Evolutionary conservation across 352 stramenopile species (phyloP), one percentile per base, ranked within the genome.

Genomic region (Pythium rhizo-oryzae): DNA sequence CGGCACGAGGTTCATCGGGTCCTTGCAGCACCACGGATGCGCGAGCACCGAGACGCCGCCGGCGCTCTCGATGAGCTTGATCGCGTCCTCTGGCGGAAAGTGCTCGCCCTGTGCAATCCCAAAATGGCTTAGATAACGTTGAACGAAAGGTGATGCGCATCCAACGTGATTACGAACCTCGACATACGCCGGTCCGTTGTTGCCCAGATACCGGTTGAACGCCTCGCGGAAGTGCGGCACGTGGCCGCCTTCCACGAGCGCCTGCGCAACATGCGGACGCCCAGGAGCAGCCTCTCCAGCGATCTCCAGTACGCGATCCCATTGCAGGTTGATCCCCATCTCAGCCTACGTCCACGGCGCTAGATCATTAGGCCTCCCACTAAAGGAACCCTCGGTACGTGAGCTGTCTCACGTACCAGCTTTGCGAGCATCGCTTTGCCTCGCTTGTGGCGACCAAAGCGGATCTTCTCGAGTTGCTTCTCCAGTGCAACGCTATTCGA

Each of bases 11-110:
- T 78, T 82, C 30, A 94, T 78, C 11, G 85, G 85, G 50, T 94
- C 84, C 65, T 94, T 96, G 66, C 84, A 96, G 59, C 85, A 94
- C 87, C 87, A 96, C 21, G 87, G 87, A 56, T 96, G 87, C 0
- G 87, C 87, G n/a, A 96, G 76, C 56, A 96, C 82, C 0, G 87
- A 95, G 15, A 96, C 76, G 3, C 87, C 87, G 13, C 87, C 87
- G 19, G 84, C 82, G 33, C 83, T 89, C 18, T 88, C 84, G 60
- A 96, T 96, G 49, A 96, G 78, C 58, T 92, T 91, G 68, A 96
- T 93, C 4, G 87, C 87, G 62, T 94, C 82, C 71, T 93, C 81
- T n/a, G 87, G 87, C 9, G 87, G 87, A 52, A 94, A 96, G 50
- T 93, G 80, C 30, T 91, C 80, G 47, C 87, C 87, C 83, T 94